Conservation (phyloP, 441 rosid genomes). For the Populus tomentosa region DNA sequence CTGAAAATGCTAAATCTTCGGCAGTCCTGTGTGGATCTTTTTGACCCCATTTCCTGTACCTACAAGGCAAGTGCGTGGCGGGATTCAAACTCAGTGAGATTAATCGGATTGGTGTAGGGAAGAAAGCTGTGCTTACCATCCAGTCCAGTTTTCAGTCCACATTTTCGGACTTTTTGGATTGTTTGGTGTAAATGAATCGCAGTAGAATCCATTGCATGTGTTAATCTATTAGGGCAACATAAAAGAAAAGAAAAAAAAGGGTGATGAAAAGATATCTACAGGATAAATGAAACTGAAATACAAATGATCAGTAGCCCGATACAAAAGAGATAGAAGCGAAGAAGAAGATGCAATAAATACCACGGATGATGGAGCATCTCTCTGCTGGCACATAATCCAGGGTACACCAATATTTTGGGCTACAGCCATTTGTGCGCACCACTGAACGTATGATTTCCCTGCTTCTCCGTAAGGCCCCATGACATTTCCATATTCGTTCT, state of each 20-base stretch:
- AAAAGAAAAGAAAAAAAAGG: neutral
- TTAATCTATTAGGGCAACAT: conserved; percentile 42
- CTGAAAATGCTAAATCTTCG: conserved; percentile 70
- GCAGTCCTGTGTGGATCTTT: conserved; percentile 60
- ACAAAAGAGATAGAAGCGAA: neutral
- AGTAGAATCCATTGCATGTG: conserved; percentile 84
- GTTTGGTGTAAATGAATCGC: conserved; percentile 60
- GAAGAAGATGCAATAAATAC: conserved; percentile 28
- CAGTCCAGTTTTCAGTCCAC: conserved; percentile 87
- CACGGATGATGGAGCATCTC: conserved; percentile 64
- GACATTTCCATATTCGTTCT: conserved; percentile 74
- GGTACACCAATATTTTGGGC: conserved; percentile 58
- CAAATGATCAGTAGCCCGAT: no score
- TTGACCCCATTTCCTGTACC: conserved; percentile 73
- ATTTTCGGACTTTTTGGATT: conserved; percentile 60
- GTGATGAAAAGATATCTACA: no score
- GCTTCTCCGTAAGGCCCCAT: conserved; percentile 50
- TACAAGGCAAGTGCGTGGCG: neutral
- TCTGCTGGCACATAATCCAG: conserved; percentile 84
- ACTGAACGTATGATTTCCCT: conserved; percentile 58
- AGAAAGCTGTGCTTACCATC: conserved; percentile 40
- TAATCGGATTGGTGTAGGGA: neutral
- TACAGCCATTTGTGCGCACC: conserved; percentile 75
- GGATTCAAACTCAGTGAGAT: no score
- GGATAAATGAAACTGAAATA: no score